Evolutionary conservation across 2,329 filamentous ascomycete genomes (phyloP).

Genomic region (Fusarium decemcellulare): DNA sequence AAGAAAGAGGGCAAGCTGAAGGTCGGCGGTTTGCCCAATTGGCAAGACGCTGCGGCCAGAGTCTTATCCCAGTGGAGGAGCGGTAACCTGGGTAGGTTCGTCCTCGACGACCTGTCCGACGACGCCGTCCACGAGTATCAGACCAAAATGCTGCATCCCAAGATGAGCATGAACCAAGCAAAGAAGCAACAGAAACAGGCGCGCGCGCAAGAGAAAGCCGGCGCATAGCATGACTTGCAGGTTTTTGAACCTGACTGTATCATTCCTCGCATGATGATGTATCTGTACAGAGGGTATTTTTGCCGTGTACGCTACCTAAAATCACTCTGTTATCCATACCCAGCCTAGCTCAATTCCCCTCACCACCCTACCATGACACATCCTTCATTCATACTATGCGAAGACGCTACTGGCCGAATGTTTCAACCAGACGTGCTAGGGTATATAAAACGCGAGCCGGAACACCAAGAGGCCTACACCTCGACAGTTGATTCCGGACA

Average conservation of each 20-base stretch:
- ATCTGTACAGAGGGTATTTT: constrained; percentile 32
- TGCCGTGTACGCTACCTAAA: constrained; percentile 36
- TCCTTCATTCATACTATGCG: constrained; percentile 26
- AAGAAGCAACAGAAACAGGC: constrained; percentile 75
- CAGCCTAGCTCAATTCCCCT: constrained; percentile 15
- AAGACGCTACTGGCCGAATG: constrained; percentile 30
- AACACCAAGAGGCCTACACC: constrained; percentile 24
- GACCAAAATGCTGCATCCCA: constrained; percentile 61
- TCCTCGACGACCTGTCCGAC: constrained; percentile 82
- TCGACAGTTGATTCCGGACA: constrained; percentile 20
- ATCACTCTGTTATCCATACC: constrained; percentile 29
- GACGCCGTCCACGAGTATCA: constrained; percentile 67
- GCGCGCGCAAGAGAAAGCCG: constrained; percentile 60
- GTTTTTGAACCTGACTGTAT: constrained; percentile 11
- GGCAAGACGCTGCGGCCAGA: constrained; percentile 82
- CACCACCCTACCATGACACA: constrained; percentile 15
- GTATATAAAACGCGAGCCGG: constrained; percentile 35
- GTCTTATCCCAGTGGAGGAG: constrained; percentile 86
- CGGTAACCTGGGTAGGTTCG: constrained; percentile 81
- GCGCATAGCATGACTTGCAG: constrained; percentile 40
- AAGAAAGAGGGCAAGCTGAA: constrained; percentile 81
- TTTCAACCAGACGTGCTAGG: constrained; percentile 22
- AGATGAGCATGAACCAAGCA: constrained; percentile 77
- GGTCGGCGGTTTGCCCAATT: constrained; percentile 79
- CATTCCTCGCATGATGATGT: constrained; percentile 1